Conservation (phyloP, 805 yeast species). For the Wickerhamomyces subpelliculosus region DNA sequence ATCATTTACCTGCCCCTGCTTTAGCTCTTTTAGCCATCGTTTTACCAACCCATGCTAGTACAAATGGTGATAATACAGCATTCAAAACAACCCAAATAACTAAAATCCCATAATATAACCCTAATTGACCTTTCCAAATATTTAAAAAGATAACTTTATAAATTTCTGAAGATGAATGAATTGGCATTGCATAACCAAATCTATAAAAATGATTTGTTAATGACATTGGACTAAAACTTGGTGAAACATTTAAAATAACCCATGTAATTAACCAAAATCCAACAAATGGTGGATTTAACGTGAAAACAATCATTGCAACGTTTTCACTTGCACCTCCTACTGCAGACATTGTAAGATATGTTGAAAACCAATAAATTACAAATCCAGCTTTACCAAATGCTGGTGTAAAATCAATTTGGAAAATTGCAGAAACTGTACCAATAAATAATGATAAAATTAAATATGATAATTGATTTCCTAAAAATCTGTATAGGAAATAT, state of each 20-base stretch:
- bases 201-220: constrained; percentile 50
- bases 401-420: constrained; percentile 51
- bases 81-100: constrained; percentile 54
- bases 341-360: constrained; percentile 64
- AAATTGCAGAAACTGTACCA: constrained; percentile 57
- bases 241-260: constrained; percentile 62
- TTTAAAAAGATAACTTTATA: constrained; percentile 52
- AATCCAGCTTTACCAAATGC: constrained; percentile 67
- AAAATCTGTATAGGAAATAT: constrained; percentile 45
- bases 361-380: constrained; percentile 65
- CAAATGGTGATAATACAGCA: constrained; percentile 35
- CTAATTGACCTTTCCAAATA: constrained; percentile 49
- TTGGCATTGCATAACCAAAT: constrained; percentile 64
- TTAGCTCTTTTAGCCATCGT: constrained; percentile 26
- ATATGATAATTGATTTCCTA: constrained; percentile 44
- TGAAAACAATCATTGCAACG: constrained; percentile 42
- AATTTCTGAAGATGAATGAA: constrained; percentile 57
- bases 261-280: constrained; percentile 71
- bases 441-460: constrained; percentile 52
- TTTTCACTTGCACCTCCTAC: constrained; percentile 74
- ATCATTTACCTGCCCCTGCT: constrained; percentile 10
- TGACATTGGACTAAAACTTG: constrained; percentile 62
- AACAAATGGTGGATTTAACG: constrained; percentile 51
- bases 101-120: constrained; percentile 53
- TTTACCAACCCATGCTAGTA: constrained; percentile 34